Evolutionary conservation across 2,329 filamentous ascomycete genomes (phyloP), one percentile per base, ranked within the genome.

Genomic region (Seiridium cupressi): DNA sequence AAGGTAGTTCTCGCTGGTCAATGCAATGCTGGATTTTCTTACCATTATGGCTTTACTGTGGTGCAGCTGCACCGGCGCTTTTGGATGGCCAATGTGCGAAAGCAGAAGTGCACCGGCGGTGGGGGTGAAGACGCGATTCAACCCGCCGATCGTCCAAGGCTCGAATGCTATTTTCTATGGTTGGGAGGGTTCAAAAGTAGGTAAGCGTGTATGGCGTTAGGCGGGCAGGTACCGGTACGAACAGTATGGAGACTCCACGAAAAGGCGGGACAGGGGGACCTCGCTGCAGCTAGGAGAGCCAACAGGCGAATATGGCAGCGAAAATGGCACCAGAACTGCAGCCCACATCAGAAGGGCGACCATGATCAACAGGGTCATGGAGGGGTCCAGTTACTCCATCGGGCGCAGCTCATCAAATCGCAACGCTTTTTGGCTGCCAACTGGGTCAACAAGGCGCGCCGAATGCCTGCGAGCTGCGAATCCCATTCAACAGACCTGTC

Each of bases 401-500:
- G 49, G 49, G 49, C 38, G 49, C 49, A 53, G 49, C 49, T 59
- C 53, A 56, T 9, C 58, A 51, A 51, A 49, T 42, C 26, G 44
- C 35, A 38, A n/a, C 44, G 44, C 59, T 18, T 11, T 47, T 48
- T 48, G 44, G 48, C 55, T 38, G 46, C 51, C 47, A 58, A 60
- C 65, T 63, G 60, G 62, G 61, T 61, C 60, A 63, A 54, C 63
- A 64, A 61, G 63, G 51, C 57, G 62, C 56, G 62, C 61, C 53
- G 31, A 31, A 11, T 40, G 11, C 26, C 46, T 62, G 56, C 60
- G 35, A 67, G 40, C 36, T 49, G 11, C 31, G 32, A 35, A 32
- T 31, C 49, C 35, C 13, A 57, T 70, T 72, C 67, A 69, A 69
- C 68, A 69, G 64, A 63, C 65, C 63, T 64, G 54, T 61, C 64